Base-by-base conservation (phyloP, 1,284 basidiomycete genomes). In the Cryptococcus sp. region DNA sequence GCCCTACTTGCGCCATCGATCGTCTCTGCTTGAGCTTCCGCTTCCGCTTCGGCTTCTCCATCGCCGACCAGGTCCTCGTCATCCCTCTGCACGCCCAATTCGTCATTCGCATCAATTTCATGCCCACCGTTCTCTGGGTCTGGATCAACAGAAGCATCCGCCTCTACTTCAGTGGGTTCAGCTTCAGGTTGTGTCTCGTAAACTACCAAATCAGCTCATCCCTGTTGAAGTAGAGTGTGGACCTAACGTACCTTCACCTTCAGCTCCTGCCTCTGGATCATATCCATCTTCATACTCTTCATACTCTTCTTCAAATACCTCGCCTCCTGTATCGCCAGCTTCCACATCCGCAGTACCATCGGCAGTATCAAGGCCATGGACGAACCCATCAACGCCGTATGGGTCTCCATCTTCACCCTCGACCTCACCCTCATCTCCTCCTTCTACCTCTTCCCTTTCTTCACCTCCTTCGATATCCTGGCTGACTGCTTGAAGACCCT, bases 381-480 rank as follows among this genome's bases (percentile, higher is more conserved):
- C 41, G 23, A 21, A 22, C 19, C 21, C 21, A 21, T 43, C 41
- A 14, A 43, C 41, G 10, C 41, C 41, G 19, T 43, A 43, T 22
- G 41, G 41, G 23, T 43, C 41, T 14, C 13, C 13, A 9, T 21
- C 19, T 13, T 43, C 41, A 4, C 41, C 41, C 19, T 40, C 52
- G 7, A 44, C 52, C 13, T 48, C 41, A 1, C 32, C 48, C 5
- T 41, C 47, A 7, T 21, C 46, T 9, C 44, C 45, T 39, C 44
- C 19, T 23, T 22, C 46, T 13, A 40, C 75, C 64, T 37, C 34
- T 16, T 34, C 34, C 11, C 22, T 34, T 16, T 28, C 42, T 41
- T 53, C 48, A 13, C 28, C 43, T 16, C 9, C 36, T 37, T 49
- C 34, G 22, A 32, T 28, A 4, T 28, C 28, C 22, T 57, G 44